These are phyloP conservation scores for Nemania sp. DNA, from an alignment of 2,329 filamentous ascomycete species.

Conservation along the genomic window DNA sequence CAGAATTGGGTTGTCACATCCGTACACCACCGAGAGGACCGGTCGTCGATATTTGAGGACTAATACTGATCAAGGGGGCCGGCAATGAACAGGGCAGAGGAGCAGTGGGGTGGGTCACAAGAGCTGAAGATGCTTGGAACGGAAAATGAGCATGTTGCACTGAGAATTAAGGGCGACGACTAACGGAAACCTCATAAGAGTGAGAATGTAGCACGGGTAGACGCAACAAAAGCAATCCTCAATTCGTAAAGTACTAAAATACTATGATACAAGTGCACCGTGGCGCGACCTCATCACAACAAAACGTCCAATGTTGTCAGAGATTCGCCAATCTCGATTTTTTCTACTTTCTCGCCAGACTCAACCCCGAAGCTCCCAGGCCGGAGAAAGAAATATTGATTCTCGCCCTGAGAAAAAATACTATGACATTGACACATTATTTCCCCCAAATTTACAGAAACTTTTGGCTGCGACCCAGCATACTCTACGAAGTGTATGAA, in stretches of 20 bases:
- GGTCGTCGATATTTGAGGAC: too few relatives aligned
- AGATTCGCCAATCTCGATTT: slow-evolving; percentile 19
- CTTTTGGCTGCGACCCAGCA: slow-evolving; percentile 26
- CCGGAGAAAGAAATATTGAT: slow-evolving; percentile 8
- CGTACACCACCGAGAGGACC: too few relatives aligned
- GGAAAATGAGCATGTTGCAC: too few relatives aligned
- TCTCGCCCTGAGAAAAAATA: slow-evolving; percentile 25
- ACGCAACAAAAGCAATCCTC: slow-evolving; percentile 15
- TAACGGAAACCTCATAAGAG: too few relatives aligned
- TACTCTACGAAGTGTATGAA: slow-evolving; percentile 15
- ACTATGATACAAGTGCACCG: slow-evolving; percentile 39
- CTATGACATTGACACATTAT: slow-evolving; percentile 31
- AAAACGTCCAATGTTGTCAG: slow-evolving; percentile 23
- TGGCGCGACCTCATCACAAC: slow-evolving; percentile 23
- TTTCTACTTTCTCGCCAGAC: slow-evolving; percentile 19
- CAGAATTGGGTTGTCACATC: too few relatives aligned
- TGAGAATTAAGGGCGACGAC: too few relatives aligned
- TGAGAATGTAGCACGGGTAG: too few relatives aligned
- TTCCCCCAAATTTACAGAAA: slow-evolving; percentile 32
- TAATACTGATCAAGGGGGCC: too few relatives aligned
- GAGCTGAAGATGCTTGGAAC: too few relatives aligned
- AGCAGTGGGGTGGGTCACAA: too few relatives aligned
- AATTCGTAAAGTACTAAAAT: slow-evolving; percentile 36
- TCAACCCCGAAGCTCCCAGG: slow-evolving; percentile 15
- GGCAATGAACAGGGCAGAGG: too few relatives aligned